These are phyloP conservation scores for Rubus idaeus DNA, from an alignment of 306 rosid species.

Conservation along the genomic window DNA sequence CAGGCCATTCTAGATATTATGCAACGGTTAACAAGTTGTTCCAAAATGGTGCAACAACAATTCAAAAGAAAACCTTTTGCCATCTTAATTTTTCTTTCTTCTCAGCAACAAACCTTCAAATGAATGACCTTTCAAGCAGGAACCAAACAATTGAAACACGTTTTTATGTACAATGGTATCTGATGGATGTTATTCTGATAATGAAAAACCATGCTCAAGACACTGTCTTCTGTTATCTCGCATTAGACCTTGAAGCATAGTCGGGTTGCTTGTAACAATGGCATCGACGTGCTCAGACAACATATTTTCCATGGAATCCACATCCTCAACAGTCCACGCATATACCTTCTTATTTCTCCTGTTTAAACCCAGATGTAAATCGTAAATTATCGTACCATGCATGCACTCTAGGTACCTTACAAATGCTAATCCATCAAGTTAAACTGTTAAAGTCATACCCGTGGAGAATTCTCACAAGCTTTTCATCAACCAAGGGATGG, in stretches of 20 bases:
- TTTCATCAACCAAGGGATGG: slow-evolving; percentile 81
- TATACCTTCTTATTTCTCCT: slow-evolving; percentile 79
- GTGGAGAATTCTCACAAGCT: slow-evolving; percentile 61
- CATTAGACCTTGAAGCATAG: slow-evolving; percentile 64
- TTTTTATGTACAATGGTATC: neutral
- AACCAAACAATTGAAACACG: neutral
- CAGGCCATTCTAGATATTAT: too few relatives aligned
- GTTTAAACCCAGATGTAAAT: slow-evolving; percentile 21
- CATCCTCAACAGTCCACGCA: slow-evolving; percentile 91
- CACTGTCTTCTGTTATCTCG: slow-evolving; percentile 66
- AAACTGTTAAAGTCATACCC: slow-evolving; percentile 47
- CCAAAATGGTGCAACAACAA: too few relatives aligned
- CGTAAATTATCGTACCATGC: slow-evolving; percentile 12
- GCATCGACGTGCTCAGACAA: slow-evolving; percentile 73
- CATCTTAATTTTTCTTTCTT: too few relatives aligned
- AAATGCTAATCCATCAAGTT: slow-evolving; percentile 9
- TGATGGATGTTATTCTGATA: slow-evolving; percentile 33
- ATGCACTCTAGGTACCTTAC: neutral
- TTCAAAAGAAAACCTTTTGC: too few relatives aligned
- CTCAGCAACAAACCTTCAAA: neutral
- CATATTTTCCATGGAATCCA: slow-evolving; percentile 64
- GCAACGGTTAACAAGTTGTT: neutral
- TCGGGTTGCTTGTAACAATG: slow-evolving; percentile 78
- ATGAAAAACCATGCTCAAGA: slow-evolving; percentile 73
- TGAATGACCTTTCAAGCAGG: neutral